Evolutionary conservation across 78 protist species (phyloP).

Genomic region (Acrasis kona): DNA sequence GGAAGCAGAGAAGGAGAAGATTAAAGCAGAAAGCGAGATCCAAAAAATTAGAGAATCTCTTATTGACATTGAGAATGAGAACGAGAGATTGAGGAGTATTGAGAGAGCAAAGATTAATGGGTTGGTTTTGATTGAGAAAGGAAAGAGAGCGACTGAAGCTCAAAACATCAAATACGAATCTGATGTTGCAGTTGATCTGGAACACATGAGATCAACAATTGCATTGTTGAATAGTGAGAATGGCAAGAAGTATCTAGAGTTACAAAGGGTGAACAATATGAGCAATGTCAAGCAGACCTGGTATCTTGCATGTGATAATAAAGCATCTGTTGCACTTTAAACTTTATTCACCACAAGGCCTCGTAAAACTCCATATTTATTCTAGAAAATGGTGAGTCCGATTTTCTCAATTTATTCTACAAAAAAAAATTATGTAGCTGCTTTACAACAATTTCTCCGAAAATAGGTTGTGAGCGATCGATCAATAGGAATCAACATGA

Average conservation of each 20-base stretch:
- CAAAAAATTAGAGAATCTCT: not conserved
- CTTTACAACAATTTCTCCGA: too few species aligned
- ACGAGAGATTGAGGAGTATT: not conserved
- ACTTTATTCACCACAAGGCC: too few species aligned
- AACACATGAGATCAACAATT: not conserved
- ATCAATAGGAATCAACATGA: too few species aligned
- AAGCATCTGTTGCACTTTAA: too few species aligned
- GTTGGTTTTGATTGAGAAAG: not conserved
- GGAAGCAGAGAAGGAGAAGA: not conserved
- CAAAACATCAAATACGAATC: not conserved
- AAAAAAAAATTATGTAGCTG: too few species aligned
- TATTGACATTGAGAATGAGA: not conserved
- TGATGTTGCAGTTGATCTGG: not conserved
- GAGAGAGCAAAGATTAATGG: constrained; percentile 4
- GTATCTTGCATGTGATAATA: not conserved
- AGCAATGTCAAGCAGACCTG: not conserved
- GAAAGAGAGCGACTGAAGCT: not conserved
- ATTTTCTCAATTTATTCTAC: too few species aligned
- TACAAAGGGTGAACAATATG: not conserved
- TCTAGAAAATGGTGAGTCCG: too few species aligned
- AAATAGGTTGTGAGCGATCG: too few species aligned
- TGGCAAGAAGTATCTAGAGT: not conserved
- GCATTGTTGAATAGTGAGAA: not conserved
- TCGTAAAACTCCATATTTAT: too few species aligned
- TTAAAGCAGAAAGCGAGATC: not conserved